phyloP scores from a whole-genome alignment of 192 early-diverging fungal species.

The Chytriomyces confervae region DNA sequence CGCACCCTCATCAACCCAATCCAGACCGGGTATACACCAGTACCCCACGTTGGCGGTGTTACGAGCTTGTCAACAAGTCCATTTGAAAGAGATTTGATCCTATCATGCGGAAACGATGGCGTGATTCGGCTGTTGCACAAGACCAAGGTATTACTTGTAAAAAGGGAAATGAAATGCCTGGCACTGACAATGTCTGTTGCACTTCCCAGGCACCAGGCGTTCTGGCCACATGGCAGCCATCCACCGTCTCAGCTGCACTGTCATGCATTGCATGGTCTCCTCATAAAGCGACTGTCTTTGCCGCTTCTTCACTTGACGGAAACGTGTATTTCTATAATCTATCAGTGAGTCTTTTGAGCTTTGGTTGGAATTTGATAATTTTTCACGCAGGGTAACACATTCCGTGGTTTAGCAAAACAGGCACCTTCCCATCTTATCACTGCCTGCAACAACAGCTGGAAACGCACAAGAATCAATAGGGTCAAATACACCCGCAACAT shows the following conservation, averaged over 20 bases:
- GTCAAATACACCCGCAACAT: neutral
- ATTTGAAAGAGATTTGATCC: constrained; percentile 52
- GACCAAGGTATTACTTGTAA: constrained; percentile 33
- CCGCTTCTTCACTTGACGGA: constrained; percentile 36
- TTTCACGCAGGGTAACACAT: neutral
- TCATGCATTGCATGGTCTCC: constrained; percentile 47
- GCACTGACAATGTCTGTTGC: neutral
- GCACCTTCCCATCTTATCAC: constrained; percentile 12
- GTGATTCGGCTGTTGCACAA: constrained; percentile 47
- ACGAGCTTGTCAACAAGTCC: constrained; percentile 48
- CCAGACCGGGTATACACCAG: constrained; percentile 36
- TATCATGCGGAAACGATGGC: constrained; percentile 51
- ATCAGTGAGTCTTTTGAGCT: constrained; percentile 32
- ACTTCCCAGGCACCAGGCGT: neutral
- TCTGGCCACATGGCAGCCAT: constrained; percentile 51
- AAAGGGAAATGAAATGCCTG: neutral
- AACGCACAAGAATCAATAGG: neutral
- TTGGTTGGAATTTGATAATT: neutral
- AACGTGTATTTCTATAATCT: constrained; percentile 55
- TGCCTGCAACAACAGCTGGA: constrained; percentile 6
- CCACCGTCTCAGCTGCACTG: constrained; percentile 25
- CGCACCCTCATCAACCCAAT: constrained; percentile 34
- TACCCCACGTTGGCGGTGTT: constrained; percentile 49
- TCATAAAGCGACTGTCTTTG: constrained; percentile 48
- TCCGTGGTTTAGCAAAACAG: constrained; percentile 16